Evolutionary conservation across 2,329 filamentous ascomycete genomes (phyloP).

Genomic region (Phaeoacremonium minimum): DNA sequence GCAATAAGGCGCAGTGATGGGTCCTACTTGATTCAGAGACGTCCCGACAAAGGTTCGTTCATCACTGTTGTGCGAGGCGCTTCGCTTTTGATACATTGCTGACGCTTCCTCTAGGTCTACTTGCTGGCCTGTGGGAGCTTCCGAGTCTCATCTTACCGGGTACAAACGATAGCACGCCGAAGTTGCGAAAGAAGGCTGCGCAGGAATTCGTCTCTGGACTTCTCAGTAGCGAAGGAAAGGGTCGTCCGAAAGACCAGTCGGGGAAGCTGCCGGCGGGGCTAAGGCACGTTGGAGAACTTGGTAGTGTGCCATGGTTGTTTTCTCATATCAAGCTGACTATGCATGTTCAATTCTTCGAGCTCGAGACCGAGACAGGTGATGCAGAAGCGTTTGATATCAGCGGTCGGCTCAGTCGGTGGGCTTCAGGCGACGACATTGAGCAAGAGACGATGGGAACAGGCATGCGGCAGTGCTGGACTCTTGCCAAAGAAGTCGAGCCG

Average conservation of each 20-base stretch:
- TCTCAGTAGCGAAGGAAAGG: slow-evolving; percentile 11
- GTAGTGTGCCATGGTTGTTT: slow-evolving; percentile 51
- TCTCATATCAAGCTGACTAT: slow-evolving; percentile 53
- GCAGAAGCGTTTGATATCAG: slow-evolving; percentile 3
- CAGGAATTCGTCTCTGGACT: slow-evolving; percentile 23
- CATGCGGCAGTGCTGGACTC: slow-evolving; percentile 53
- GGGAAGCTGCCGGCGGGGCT: slow-evolving; percentile 6
- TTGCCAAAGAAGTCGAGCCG: slow-evolving; percentile 31
- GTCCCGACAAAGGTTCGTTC: slow-evolving; percentile 40
- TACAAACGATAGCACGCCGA: slow-evolving; percentile 16
- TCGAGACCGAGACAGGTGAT: slow-evolving; percentile 15
- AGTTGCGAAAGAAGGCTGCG: slow-evolving; percentile 30
- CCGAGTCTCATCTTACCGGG: slow-evolving; percentile 37
- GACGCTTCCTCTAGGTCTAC: slow-evolving; percentile 25
- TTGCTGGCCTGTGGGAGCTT: slow-evolving; percentile 54
- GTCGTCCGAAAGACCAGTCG: slow-evolving; percentile 1
- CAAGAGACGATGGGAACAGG: slow-evolving; percentile 53
- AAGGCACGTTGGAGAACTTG: slow-evolving; percentile 36
- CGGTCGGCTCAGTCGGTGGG: slow-evolving; percentile 25
- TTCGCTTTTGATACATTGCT: background rate
- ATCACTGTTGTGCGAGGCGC: background rate
- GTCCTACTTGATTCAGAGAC: slow-evolving; percentile 41
- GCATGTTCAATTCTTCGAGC: slow-evolving; percentile 49
- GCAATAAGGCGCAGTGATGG: slow-evolving; percentile 39
- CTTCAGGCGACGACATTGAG: slow-evolving; percentile 34